Evolutionary conservation across 495 filamentous ascomycete genomes (phyloP).

Genomic region (Hyaloscypha variabilis): DNA sequence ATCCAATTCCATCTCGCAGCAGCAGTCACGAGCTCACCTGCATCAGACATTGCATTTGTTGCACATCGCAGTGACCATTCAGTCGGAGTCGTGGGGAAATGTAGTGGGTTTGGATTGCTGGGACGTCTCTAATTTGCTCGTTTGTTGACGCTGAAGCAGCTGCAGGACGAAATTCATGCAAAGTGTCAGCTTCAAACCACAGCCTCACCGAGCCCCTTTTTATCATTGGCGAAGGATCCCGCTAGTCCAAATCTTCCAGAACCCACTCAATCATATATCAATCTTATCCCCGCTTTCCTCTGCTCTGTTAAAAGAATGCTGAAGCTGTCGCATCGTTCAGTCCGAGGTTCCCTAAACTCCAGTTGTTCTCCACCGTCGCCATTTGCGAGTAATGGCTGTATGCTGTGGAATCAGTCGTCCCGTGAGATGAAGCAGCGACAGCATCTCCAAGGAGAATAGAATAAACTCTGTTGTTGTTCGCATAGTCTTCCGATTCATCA

Average conservation of each 20-base stretch:
- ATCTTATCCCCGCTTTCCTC: too few relatives aligned
- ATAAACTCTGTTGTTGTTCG: conserved; percentile 56
- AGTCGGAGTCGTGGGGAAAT: not conserved
- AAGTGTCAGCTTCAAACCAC: not conserved
- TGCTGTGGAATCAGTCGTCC: conserved; percentile 63
- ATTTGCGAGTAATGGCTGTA: conserved; percentile 74
- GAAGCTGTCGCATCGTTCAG: conserved; percentile 54
- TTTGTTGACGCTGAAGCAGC: not conserved
- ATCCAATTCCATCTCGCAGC: not conserved
- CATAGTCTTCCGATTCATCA: conserved; percentile 64
- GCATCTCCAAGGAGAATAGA: conserved; percentile 67
- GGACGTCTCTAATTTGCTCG: not conserved
- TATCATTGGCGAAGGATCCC: not conserved
- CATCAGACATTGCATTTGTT: not conserved
- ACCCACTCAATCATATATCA: not conserved
- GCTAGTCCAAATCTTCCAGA: not conserved
- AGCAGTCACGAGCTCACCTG: not conserved
- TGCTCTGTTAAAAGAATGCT: conserved; percentile 37
- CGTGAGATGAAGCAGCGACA: conserved; percentile 56
- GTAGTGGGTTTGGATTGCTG: not conserved
- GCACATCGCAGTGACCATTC: not conserved
- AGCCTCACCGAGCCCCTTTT: not conserved
- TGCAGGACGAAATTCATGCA: not conserved
- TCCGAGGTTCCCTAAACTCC: conserved; percentile 39
- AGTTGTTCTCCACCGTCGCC: conserved; percentile 66